Evolutionary conservation across 768 basidiomycete species (phyloP).

Genomic region (Candolleomyces efflorescens): DNA sequence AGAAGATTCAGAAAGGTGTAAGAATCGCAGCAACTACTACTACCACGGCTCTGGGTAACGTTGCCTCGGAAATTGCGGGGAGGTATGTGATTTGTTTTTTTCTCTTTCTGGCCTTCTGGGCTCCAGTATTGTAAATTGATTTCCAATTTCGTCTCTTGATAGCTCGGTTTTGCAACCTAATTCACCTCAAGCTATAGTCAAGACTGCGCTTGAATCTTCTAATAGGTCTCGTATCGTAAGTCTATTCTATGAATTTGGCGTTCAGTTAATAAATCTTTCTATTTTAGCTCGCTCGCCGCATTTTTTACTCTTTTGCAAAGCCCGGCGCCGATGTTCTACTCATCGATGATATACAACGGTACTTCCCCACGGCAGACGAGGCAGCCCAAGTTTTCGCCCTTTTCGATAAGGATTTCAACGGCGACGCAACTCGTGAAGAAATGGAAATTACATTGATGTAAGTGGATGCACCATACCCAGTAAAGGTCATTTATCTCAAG

Average conservation of each 20-base stretch:
- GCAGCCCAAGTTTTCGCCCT: constrained; percentile 63
- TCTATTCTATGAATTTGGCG: constrained; percentile 1
- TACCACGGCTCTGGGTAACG: constrained; percentile 64
- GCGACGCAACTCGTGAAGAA: constrained; percentile 68
- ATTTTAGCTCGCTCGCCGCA: constrained; percentile 67
- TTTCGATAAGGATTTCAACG: constrained; percentile 71
- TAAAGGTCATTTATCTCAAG: not conserved
- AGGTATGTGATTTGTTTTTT: constrained; percentile 26
- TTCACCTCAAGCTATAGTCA: constrained; percentile 76
- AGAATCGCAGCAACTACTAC: constrained; percentile 74
- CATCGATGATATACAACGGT: constrained; percentile 65
- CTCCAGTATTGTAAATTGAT: not conserved
- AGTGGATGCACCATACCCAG: constrained; percentile 16
- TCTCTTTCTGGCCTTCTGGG: not conserved
- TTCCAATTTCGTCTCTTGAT: constrained; percentile 1
- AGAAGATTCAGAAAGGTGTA: constrained; percentile 67
- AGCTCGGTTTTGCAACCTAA: constrained; percentile 86
- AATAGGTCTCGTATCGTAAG: constrained; percentile 72
- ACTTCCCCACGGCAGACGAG: constrained; percentile 64
- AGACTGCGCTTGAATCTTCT: constrained; percentile 70
- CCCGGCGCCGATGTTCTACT: constrained; percentile 54
- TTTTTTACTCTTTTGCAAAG: constrained; percentile 82
- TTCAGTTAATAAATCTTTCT: constrained; percentile 4
- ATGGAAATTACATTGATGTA: constrained; percentile 72
- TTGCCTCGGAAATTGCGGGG: constrained; percentile 52